Evolutionary conservation across 768 basidiomycete genomes (phyloP).

Genomic region (Cantharellus cinnabarinus): DNA sequence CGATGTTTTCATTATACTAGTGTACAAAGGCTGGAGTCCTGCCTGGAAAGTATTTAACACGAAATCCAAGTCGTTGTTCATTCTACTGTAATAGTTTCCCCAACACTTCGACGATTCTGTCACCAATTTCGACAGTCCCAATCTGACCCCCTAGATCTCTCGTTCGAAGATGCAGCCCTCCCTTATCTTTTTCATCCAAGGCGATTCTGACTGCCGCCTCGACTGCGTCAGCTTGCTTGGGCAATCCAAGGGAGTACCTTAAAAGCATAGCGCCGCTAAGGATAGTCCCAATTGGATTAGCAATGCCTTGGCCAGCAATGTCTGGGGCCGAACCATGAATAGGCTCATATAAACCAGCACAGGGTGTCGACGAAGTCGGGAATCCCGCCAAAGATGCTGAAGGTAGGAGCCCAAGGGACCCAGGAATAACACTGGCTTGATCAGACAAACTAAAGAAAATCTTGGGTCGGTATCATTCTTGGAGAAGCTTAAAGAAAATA

Average conservation of each 20-base stretch:
- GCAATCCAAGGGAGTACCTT: constrained; percentile 82
- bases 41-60: too few relatives aligned
- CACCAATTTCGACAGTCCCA: constrained; percentile 62
- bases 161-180: constrained; percentile 29
- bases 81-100: constrained; percentile 25
- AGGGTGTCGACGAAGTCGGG: constrained; percentile 46
- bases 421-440: constrained; percentile 91
- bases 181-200: constrained; percentile 30
- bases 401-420: constrained; percentile 86
- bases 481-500: neutral
- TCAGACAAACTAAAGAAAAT: constrained; percentile 57
- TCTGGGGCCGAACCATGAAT: constrained; percentile 92
- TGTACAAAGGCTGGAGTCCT: too few relatives aligned
- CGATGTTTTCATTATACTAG: too few relatives aligned
- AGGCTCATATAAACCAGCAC: constrained; percentile 85
- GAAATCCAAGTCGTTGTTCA: constrained; percentile 10
- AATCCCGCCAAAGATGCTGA: constrained; percentile 92
- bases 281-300: constrained; percentile 89
- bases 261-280: constrained; percentile 85
- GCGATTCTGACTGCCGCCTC: constrained; percentile 83
- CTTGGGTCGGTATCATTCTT: neutral
- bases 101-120: constrained; percentile 57
- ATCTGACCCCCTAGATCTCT: constrained; percentile 70
- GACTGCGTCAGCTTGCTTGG: constrained; percentile 63
- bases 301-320: constrained; percentile 84